A percentile compares a stretch with the other conserved stretches of the same genome.
These are phyloP conservation scores for Ophiosphaerella herpotricha DNA, from an alignment of 2,329 filamentous ascomycete genomes.

Conservation along the genomic window DNA sequence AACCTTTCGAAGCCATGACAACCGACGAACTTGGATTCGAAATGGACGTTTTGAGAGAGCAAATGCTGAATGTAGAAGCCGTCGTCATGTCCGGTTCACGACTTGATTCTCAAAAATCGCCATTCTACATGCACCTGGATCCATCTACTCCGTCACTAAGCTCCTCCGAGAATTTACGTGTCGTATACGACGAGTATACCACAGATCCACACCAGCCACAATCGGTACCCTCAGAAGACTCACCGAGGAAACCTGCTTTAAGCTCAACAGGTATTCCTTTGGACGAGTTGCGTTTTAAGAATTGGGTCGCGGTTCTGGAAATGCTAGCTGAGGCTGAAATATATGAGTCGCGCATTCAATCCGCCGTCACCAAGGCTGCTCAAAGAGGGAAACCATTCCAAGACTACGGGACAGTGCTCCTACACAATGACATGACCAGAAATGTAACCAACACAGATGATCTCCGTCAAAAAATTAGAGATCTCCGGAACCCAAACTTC, in stretches of 20 bases:
- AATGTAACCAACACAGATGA: background rate
- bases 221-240: constrained; percentile 12
- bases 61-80: constrained; percentile 33
- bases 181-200: constrained; percentile 52
- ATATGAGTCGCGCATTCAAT: constrained; percentile 12
- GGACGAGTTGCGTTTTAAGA: constrained; percentile 54
- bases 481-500: constrained; percentile 3
- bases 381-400: constrained; percentile 9
- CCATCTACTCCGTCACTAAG: constrained; percentile 26
- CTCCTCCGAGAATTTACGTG: constrained; percentile 35
- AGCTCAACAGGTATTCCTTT: constrained; percentile 49
- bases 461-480: constrained; percentile 10
- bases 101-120: constrained; percentile 42
- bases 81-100: constrained; percentile 39
- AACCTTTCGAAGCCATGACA: constrained; percentile 15
- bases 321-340: constrained; percentile 48
- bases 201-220: constrained; percentile 45
- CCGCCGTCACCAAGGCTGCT: constrained; percentile 15
- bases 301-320: constrained; percentile 55
- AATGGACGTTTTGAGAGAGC: constrained; percentile 25
- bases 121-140: constrained; percentile 45
- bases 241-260: constrained; percentile 10
- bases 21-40: constrained; percentile 18
- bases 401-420: constrained; percentile 2
- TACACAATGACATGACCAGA: constrained; percentile 5